Conservation (phyloP, 768 basidiomycete genomes). For the Lentinula raphanica region DNA sequence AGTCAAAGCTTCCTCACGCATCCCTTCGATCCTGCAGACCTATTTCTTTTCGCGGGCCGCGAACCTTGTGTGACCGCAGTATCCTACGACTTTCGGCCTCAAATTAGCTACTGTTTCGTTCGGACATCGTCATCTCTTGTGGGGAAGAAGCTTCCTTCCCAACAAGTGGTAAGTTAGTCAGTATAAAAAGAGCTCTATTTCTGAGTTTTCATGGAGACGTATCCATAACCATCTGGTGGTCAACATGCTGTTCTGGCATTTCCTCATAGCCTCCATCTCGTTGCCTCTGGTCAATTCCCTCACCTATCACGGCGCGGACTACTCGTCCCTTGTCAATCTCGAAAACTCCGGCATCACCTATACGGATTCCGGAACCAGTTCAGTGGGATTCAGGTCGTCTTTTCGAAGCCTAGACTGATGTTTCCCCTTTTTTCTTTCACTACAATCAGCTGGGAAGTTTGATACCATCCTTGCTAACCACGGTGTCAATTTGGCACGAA, state of each 20-base stretch:
- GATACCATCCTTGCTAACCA: slow-evolving; percentile 50
- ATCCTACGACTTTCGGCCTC: neutral
- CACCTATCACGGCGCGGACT: slow-evolving; percentile 50
- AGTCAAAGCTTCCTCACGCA: neutral
- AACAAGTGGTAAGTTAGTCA: no score
- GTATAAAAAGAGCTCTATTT: neutral
- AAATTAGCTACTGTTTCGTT: neutral
- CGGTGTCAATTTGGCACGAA: slow-evolving; percentile 53
- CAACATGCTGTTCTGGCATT: neutral
- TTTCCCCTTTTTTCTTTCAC: no score
- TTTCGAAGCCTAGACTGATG: neutral
- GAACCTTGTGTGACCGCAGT: neutral
- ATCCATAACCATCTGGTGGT: neutral
- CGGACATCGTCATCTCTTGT: neutral
- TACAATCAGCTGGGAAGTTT: slow-evolving; percentile 25
- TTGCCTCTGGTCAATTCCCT: slow-evolving; percentile 16
- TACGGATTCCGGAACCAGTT: slow-evolving; percentile 31
- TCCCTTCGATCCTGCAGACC: neutral
- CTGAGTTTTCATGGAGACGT: neutral
- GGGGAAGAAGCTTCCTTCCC: no score
- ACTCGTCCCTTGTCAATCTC: slow-evolving; percentile 48
- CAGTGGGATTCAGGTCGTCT: neutral
- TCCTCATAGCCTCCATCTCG: neutral
- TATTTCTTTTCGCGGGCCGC: neutral
- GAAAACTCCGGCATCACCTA: slow-evolving; percentile 42